Conservation (phyloP, 257 asterid species). For the Marsdenia floribunda region DNA sequence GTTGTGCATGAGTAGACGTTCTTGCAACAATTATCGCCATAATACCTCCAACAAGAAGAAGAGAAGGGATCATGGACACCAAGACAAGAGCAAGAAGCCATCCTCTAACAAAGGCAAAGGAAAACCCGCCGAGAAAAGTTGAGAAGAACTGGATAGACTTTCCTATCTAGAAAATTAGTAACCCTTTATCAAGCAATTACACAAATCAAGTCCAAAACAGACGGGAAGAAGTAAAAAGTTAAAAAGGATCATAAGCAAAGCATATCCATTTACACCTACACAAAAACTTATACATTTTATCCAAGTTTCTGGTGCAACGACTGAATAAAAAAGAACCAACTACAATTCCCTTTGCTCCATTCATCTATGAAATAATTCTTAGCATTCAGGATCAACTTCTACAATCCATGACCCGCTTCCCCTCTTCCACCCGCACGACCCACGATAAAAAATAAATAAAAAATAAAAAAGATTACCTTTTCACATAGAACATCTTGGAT, state of each 20-base stretch:
- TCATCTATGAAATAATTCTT: background rate
- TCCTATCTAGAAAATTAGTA: conserved; percentile 24
- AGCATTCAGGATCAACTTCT: background rate
- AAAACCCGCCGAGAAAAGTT: conserved; percentile 27
- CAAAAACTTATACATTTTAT: background rate
- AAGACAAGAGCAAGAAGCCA: conserved; percentile 32
- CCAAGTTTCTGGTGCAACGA: background rate
- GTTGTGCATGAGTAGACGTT: conserved; percentile 32
- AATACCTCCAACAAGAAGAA: conserved; percentile 38
- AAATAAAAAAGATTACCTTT: conserved; percentile 33
- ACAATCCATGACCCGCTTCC: background rate
- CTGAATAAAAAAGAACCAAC: background rate
- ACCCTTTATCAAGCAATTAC: background rate
- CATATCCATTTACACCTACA: background rate
- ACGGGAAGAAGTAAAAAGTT: background rate
- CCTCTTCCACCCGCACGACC: too few relatives aligned
- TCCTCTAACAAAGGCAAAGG: conserved; percentile 29
- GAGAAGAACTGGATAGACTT: conserved; percentile 25
- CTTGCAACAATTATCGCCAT: conserved; percentile 28
- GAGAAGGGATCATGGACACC: conserved; percentile 40
- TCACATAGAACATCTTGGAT: conserved; percentile 85
- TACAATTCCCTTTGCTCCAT: background rate
- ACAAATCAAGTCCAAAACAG: background rate
- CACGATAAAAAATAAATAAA: too few relatives aligned
- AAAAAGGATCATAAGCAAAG: background rate